Evolutionary conservation across 2,329 filamentous ascomycete species (phyloP), one percentile per base, ranked within the genome.

Genomic region (Aspergillus oerlinghausenensis): DNA sequence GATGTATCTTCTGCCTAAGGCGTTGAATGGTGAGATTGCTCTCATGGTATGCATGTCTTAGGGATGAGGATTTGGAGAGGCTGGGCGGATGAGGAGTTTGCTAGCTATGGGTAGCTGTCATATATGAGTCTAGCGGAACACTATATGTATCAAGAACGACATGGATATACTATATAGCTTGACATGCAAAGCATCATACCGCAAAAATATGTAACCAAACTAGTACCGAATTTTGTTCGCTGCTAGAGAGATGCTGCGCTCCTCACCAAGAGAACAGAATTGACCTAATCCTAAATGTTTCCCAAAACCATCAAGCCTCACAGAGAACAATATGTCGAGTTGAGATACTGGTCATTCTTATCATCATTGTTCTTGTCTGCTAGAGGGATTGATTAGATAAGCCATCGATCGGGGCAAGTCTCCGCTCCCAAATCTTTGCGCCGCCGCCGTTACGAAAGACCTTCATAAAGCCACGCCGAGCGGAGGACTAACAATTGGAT

Each of bases 1-100:
- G 55, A 65, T 79, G 38, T 84, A 84, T 63, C 60, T 84, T 4
- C 71, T 84, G 71, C 80, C 81, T 0, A 77, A 69, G 61, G 62
- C 64, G 0, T 57, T 50, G 0, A 71, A 79, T 23, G 79, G 81
- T 0, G 75, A 77, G 40, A 70, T 83, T 42, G 71, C 71, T 0
- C 72, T 78, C 9, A 75, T 67, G 0, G 52, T 83, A 7, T 81
- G 77, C 59, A 7, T 81, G 77, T 59, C 60, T 84, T 52, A 70
- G 73, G 43, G 73, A 79, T 28, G 77, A 78, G 32, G 81, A 83
- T 61, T 71, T 83, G 73, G 68, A 74, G 40, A 67, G 66, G 51
- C 61, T 84, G 52, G 58, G 49, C 3, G 1, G 80, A 83, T 64
- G 65, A 70, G 23, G 72, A 76, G 50, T 81, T 81, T 56, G 54